Conservation (phyloP, 352 stramenopile genomes). For the Elongisporangium senticosum region DNA sequence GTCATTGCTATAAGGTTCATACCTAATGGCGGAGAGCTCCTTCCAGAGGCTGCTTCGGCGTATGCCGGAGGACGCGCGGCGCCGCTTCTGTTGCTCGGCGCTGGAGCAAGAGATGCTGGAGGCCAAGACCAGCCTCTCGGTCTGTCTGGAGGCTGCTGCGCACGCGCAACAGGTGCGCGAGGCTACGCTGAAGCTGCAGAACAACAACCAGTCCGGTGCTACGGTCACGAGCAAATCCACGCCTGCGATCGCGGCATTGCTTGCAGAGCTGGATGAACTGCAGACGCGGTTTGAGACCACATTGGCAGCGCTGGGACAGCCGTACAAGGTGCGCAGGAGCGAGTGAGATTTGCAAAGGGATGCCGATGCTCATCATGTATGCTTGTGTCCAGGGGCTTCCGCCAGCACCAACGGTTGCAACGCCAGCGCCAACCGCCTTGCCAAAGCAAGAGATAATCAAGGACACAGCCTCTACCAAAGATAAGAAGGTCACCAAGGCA, state of each 20-base stretch:
- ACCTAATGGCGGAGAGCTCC: conserved; percentile 8
- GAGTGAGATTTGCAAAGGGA: background rate
- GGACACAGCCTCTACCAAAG: background rate
- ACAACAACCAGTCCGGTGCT: conserved; percentile 2
- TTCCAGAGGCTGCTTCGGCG: conserved; percentile 34
- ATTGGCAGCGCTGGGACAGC: conserved; percentile 7
- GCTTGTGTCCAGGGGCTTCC: background rate
- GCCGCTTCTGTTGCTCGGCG: conserved; percentile 23
- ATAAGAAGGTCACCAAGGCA: background rate
- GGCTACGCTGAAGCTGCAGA: conserved; percentile 21
- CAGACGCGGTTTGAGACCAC: conserved; percentile 11
- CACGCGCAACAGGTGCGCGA: conserved; percentile 31
- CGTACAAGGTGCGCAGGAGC: conserved; percentile 5
- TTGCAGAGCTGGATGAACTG: conserved; percentile 31
- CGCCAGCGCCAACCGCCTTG: background rate
- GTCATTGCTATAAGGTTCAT: background rate
- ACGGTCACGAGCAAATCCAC: conserved; percentile 8
- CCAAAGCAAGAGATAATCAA: background rate
- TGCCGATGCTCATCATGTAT: background rate
- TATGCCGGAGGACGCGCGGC: conserved; percentile 25
- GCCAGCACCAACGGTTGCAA: conserved; percentile 1
- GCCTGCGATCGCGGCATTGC: conserved; percentile 15
- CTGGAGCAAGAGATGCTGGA: conserved; percentile 23
- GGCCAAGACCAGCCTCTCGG: conserved; percentile 9
- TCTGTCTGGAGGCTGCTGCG: conserved; percentile 18